A percentile compares a stretch with the other conserved stretches of the same genome.
Conservation (phyloP, 192 early-diverging fungal species). For the Coemansia sp. region DNA sequence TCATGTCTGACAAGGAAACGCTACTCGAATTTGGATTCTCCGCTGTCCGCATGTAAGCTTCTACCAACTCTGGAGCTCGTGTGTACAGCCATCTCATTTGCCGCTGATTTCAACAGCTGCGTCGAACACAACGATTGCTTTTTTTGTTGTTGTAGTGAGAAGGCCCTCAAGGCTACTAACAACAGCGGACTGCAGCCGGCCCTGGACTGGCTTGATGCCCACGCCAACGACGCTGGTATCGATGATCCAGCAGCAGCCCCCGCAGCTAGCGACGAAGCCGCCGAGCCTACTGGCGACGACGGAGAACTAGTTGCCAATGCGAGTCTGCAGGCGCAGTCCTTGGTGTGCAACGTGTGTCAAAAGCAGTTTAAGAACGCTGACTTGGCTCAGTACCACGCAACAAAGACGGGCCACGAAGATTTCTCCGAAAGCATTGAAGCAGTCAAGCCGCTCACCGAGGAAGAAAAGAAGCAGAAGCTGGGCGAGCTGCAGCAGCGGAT, state of each 20-base stretch:
- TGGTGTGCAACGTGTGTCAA: conserved; percentile 66
- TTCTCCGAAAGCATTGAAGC: conserved; percentile 64
- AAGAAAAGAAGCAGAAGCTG: conserved; percentile 69
- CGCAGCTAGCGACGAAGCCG: not conserved
- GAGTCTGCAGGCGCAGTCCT: conserved; percentile 31
- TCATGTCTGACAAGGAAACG: conserved; percentile 32
- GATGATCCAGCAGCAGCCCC: conserved; percentile 6
- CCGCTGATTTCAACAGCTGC: not conserved
- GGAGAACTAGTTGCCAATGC: not conserved
- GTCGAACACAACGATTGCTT: not conserved
- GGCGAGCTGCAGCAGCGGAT: conserved; percentile 59
- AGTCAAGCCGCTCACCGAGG: conserved; percentile 68
- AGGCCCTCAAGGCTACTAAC: conserved; percentile 43
- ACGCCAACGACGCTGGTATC: conserved; percentile 24
- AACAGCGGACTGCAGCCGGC: conserved; percentile 42
- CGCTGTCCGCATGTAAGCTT: conserved; percentile 34
- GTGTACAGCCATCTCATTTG: not conserved
- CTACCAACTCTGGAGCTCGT: not conserved
- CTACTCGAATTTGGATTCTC: conserved; percentile 51
- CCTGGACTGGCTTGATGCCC: conserved; percentile 48
- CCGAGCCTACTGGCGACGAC: not conserved
- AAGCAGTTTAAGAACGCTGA: conserved; percentile 59
- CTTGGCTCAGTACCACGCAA: conserved; percentile 63
- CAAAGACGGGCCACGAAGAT: conserved; percentile 62
- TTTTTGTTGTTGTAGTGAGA: conserved; percentile 16